phyloP scores from a whole-genome alignment of 108 stramenopile species.

The Pseudonitzschia multiseries region DNA sequence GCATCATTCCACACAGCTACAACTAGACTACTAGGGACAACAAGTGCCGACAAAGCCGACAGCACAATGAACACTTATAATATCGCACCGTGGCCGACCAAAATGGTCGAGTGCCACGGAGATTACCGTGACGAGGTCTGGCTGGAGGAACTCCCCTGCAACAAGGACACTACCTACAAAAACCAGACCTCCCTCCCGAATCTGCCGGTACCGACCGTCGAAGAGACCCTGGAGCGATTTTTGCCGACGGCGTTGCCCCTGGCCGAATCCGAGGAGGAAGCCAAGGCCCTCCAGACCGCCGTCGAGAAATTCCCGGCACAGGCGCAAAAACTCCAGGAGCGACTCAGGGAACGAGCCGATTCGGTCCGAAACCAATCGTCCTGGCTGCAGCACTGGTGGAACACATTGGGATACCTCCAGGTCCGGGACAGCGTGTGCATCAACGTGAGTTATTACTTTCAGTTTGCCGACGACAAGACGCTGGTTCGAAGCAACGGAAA shows the following conservation, averaged over 20 bases:
- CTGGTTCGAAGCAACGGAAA: too few relatives aligned
- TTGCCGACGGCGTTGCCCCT: conserved; percentile 70
- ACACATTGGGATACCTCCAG: conserved; percentile 80
- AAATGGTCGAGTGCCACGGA: conserved; percentile 67
- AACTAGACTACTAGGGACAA: too few relatives aligned
- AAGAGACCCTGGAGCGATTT: conserved; percentile 66
- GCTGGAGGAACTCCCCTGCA: conserved; percentile 58
- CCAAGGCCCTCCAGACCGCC: conserved; percentile 44
- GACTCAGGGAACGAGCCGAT: conserved; percentile 50
- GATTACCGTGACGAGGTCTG: conserved; percentile 71
- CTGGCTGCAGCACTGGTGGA: conserved; percentile 90
- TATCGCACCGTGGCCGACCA: conserved; percentile 55
- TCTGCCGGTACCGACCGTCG: conserved; percentile 69
- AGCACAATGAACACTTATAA: too few relatives aligned
- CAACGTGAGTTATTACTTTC: conserved; percentile 89
- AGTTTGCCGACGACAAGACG: conserved; percentile 73
- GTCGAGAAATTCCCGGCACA: conserved; percentile 58
- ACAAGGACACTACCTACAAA: conserved; percentile 52
- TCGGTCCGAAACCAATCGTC: conserved; percentile 52
- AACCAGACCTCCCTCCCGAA: conserved; percentile 59
- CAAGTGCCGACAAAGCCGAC: too few relatives aligned
- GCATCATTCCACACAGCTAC: too few relatives aligned
- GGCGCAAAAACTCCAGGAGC: conserved; percentile 59
- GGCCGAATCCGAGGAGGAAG: conserved; percentile 58
- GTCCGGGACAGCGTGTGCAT: conserved; percentile 85